Evolutionary conservation across 371 early-diverging fungal genomes (phyloP).

Genomic region (Apophysomyces trapeziformis): DNA sequence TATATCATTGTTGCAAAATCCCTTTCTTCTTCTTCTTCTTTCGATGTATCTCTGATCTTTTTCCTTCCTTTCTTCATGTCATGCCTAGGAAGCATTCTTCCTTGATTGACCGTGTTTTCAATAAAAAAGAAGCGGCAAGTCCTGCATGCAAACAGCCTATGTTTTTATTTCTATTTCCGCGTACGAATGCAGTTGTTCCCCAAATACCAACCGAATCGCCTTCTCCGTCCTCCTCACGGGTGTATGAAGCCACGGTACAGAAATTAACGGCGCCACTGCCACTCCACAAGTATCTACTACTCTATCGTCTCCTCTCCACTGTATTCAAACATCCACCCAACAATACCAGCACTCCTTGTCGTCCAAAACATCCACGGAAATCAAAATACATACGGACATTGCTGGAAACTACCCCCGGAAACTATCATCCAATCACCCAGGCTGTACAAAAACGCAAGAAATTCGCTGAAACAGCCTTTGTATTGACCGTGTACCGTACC

Average conservation of each 20-base stretch:
- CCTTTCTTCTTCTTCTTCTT: not conserved
- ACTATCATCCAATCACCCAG: slow-evolving; percentile 4
- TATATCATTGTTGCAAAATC: not conserved
- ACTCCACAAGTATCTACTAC: not conserved
- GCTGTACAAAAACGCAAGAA: not conserved
- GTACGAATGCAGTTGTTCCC: slow-evolving; percentile 5
- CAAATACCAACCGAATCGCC: not conserved
- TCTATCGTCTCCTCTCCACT: slow-evolving; percentile 2
- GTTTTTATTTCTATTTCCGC: not conserved
- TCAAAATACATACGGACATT: not conserved
- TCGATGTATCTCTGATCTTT: not conserved
- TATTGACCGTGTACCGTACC: not conserved
- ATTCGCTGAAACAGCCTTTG: not conserved
- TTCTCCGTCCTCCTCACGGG: not conserved
- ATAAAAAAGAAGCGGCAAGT: not conserved
- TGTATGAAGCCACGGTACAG: slow-evolving; percentile 3
- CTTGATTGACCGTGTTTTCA: slow-evolving; percentile 5
- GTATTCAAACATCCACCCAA: not conserved
- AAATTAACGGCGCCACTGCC: slow-evolving; percentile 9
- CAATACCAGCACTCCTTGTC: not conserved
- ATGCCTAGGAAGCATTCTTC: slow-evolving; percentile 4
- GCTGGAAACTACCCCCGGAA: not conserved
- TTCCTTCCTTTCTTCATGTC: not conserved
- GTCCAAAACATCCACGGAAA: not conserved
- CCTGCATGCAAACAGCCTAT: not conserved